These are phyloP conservation scores for Boletus tomentosulus DNA, from an alignment of 768 basidiomycete species.

Conservation along the genomic window DNA sequence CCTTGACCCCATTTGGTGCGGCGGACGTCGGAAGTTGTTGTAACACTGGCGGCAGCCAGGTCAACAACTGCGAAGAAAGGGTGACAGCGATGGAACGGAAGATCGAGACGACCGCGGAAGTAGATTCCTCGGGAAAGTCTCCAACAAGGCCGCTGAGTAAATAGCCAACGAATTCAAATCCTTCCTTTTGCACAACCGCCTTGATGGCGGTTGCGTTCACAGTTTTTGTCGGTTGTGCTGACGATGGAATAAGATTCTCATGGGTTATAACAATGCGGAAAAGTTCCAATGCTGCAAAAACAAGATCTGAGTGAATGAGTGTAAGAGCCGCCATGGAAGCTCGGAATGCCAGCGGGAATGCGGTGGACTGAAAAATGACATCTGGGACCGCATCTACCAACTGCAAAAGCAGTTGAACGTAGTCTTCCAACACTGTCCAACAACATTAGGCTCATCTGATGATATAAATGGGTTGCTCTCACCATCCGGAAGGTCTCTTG, in stretches of 20 bases:
- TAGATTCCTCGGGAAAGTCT: constrained; percentile 85
- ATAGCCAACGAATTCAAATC: constrained; percentile 63
- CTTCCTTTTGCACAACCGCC: constrained; percentile 62
- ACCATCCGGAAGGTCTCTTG: constrained; percentile 87
- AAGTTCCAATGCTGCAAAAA: constrained; percentile 79
- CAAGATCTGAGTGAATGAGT: constrained; percentile 76
- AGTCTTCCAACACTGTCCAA: constrained; percentile 85
- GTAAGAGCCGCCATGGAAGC: constrained; percentile 75
- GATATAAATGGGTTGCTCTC: constrained; percentile 27
- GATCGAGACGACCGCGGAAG: constrained; percentile 69
- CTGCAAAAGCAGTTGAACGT: constrained; percentile 73
- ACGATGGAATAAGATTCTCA: constrained; percentile 54
- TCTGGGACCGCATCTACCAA: constrained; percentile 67
- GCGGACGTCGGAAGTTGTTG: constrained; percentile 61
- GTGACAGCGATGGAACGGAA: constrained; percentile 62
- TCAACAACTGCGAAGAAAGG: constrained; percentile 66
- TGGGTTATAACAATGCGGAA: constrained; percentile 73
- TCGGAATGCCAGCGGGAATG: constrained; percentile 75
- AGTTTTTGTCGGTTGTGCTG: constrained; percentile 52
- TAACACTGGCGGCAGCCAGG: constrained; percentile 70
- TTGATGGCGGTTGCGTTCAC: constrained; percentile 61
- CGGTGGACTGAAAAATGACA: constrained; percentile 71
- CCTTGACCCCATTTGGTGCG: constrained; percentile 61
- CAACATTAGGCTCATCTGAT: constrained; percentile 2
- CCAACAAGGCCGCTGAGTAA: constrained; percentile 76